Evolutionary conservation across 805 yeast species (phyloP).

Genomic region (Saccharomycopsis sp.): DNA sequence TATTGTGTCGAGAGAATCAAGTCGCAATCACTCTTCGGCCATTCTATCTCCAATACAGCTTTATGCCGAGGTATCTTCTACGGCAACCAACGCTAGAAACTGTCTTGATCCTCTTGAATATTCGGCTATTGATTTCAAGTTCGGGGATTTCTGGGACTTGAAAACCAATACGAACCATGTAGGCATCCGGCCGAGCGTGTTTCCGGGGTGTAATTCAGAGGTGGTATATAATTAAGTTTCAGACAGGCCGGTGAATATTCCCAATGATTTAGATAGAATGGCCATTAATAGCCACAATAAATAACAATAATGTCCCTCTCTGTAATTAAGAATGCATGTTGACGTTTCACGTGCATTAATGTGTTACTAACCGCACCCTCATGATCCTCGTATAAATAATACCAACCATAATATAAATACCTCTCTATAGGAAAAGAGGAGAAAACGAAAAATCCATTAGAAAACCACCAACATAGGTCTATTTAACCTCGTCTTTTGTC

Average conservation of each 20-base stretch:
- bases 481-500: too few species aligned
- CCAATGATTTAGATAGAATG: too few species aligned
- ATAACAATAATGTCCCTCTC: too few species aligned
- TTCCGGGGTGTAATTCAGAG: not conserved
- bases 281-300: too few species aligned
- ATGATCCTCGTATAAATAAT: too few species aligned
- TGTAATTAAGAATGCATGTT: too few species aligned
- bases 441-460: too few species aligned
- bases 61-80: not conserved
- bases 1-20: not conserved
- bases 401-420: too few species aligned
- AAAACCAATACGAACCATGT: not conserved
- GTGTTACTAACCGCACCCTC: too few species aligned
- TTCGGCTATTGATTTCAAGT: not conserved
- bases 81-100: not conserved
- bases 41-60: not conserved
- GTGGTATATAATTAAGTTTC: not conserved
- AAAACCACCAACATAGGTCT: too few species aligned
- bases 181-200: not conserved
- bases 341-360: too few species aligned
- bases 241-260: not conserved
- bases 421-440: too few species aligned
- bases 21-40: not conserved
- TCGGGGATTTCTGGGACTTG: not conserved
- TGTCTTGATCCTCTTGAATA: not conserved